Evolutionary conservation across 192 early-diverging fungal species (phyloP).

Genomic region (Martensiomyces pterosporus): DNA sequence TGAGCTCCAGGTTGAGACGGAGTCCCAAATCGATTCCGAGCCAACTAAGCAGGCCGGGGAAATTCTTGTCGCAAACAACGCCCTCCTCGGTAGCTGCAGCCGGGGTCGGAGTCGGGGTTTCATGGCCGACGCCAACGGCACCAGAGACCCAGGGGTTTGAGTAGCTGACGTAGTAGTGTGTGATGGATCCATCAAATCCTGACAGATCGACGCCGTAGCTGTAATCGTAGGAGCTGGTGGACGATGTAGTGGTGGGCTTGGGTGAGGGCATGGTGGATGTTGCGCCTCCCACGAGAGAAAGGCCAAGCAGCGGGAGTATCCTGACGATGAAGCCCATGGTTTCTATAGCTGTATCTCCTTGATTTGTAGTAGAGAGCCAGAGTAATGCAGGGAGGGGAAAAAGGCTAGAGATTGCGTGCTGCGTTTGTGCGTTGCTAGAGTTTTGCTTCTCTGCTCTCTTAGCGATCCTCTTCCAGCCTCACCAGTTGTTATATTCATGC

Average conservation of each 20-base stretch:
- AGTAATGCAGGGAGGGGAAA: too few relatives aligned
- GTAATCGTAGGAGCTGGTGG: conserved; percentile 25
- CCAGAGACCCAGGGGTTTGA: conserved; percentile 44
- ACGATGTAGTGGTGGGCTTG: neutral
- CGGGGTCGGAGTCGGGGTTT: conserved; percentile 20
- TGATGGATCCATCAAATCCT: conserved; percentile 32
- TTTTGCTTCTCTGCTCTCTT: too few relatives aligned
- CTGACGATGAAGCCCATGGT: too few relatives aligned
- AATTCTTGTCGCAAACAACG: conserved; percentile 20
- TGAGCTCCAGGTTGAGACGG: conserved; percentile 26
- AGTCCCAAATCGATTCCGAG: conserved; percentile 28
- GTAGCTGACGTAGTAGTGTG: conserved; percentile 45
- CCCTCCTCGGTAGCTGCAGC: conserved; percentile 2
- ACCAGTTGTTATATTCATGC: too few relatives aligned
- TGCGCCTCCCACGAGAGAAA: too few relatives aligned
- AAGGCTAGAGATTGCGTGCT: too few relatives aligned
- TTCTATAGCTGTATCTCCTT: too few relatives aligned
- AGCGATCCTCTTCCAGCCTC: too few relatives aligned
- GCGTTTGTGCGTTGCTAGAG: too few relatives aligned
- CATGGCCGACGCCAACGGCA: conserved; percentile 27
- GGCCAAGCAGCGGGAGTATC: too few relatives aligned
- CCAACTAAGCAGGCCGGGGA: conserved; percentile 31
- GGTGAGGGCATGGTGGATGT: neutral
- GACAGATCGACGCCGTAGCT: conserved; percentile 37
- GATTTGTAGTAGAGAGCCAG: too few relatives aligned